Percentiles rank a stretch among this genome's conserved stretches.
phyloP scores from a whole-genome alignment of 2,329 filamentous ascomycete genomes.

The Xylariaceae sp. region DNA sequence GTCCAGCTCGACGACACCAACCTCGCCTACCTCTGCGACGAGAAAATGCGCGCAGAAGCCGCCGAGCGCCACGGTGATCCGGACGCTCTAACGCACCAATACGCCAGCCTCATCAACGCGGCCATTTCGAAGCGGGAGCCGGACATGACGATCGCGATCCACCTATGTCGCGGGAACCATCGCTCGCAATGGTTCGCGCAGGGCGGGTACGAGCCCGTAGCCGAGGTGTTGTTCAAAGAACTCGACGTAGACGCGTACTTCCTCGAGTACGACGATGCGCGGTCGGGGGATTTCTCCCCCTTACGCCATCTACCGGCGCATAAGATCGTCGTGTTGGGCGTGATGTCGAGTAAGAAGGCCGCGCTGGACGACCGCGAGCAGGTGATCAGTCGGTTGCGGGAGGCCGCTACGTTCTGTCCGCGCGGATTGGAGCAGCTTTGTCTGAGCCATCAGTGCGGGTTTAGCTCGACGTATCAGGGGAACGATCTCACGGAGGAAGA shows the following conservation, averaged over 20 bases:
- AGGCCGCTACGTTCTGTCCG: constrained; percentile 44
- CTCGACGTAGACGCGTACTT: constrained; percentile 55
- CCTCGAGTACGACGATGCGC: constrained; percentile 54
- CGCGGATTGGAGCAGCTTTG: constrained; percentile 50
- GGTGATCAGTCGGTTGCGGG: constrained; percentile 37
- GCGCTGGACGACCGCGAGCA: constrained; percentile 47
- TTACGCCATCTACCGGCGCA: constrained; percentile 48
- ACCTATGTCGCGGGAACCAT: constrained; percentile 54
- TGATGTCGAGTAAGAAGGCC: constrained; percentile 53
- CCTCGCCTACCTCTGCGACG: constrained; percentile 54
- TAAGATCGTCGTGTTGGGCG: constrained; percentile 52
- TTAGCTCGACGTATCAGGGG: constrained; percentile 52
- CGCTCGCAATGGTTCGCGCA: constrained; percentile 52
- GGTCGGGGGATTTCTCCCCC: constrained; percentile 50
- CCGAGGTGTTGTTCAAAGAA: constrained; percentile 52
- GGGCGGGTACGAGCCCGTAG: constrained; percentile 54
- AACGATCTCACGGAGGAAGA: constrained; percentile 52
- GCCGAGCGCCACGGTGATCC: constrained; percentile 48
- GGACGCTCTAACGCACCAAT: constrained; percentile 44
- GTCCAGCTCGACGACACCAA: constrained; percentile 57
- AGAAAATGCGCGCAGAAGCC: constrained; percentile 49
- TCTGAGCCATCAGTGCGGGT: constrained; percentile 54
- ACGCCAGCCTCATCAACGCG: constrained; percentile 50
- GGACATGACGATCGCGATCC: constrained; percentile 53
- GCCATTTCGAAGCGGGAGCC: constrained; percentile 46